A percentile compares a stretch with the other conserved stretches of the same genome.
These are phyloP conservation scores for Physocladia obscura DNA, from an alignment of 192 early-diverging fungal species.

Conservation along the genomic window DNA sequence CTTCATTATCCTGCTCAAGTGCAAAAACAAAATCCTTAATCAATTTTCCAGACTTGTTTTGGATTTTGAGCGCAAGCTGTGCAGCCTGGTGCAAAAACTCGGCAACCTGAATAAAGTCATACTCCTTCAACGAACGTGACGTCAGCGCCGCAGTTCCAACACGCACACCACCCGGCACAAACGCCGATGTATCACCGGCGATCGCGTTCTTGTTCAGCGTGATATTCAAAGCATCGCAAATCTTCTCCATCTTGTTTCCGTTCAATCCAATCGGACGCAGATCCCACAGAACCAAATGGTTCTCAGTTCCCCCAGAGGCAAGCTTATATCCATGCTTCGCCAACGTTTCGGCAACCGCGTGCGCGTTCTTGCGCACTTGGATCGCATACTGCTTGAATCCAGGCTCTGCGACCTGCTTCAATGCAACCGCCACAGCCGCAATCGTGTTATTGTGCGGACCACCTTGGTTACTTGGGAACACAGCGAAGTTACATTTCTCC, in stretches of 20 bases:
- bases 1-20: constrained; percentile 73
- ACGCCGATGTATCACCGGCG: constrained; percentile 91
- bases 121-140: constrained; percentile 92
- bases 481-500: constrained; percentile 94
- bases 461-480: constrained; percentile 99
- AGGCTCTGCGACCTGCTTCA: constrained; percentile 94
- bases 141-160: constrained; percentile 94
- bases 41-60: constrained; percentile 85
- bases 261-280: constrained; percentile 87
- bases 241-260: constrained; percentile 97
- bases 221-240: constrained; percentile 86
- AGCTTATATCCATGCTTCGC: constrained; percentile 85
- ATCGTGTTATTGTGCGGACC: constrained; percentile 99
- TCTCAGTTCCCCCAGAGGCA: constrained; percentile 93
- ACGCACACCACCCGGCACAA: constrained; percentile 97
- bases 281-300: constrained; percentile 99
- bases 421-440: constrained; percentile 93
- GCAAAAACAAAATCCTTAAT: constrained; percentile 97
- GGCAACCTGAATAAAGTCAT: constrained; percentile 94
- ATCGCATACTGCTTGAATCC: constrained; percentile 92
- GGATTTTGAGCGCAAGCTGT: constrained; percentile 83
- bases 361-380: constrained; percentile 94
- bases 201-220: constrained; percentile 99
- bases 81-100: constrained; percentile 95
- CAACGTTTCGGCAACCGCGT: constrained; percentile 78